These are phyloP conservation scores for Colletotrichum graminicola DNA, from an alignment of 2,329 filamentous ascomycete genomes.

Conservation along the genomic window DNA sequence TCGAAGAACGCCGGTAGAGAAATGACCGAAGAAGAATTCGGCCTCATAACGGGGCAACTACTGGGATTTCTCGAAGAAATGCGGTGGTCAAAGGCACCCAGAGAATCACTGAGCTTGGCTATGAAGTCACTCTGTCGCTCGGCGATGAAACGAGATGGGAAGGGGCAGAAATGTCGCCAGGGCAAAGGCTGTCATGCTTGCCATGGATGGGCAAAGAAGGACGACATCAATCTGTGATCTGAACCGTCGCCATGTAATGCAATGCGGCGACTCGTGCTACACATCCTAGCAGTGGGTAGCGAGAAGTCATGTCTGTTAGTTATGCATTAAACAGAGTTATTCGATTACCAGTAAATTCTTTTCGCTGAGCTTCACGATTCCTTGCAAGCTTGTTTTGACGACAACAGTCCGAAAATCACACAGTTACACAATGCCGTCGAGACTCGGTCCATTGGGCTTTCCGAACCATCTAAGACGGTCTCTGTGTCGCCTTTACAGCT, in stretches of 20 bases:
- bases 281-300: neutral
- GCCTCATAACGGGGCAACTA: neutral
- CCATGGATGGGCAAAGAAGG: neutral
- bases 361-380: neutral
- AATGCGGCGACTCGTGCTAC: neutral
- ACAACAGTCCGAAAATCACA: neutral
- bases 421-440: conserved; percentile 23
- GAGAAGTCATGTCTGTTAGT: neutral
- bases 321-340: conserved; percentile 2
- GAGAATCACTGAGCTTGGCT: neutral
- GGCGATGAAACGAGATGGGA: neutral
- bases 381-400: conserved; percentile 8
- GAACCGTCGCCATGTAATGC: neutral
- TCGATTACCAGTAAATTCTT: neutral
- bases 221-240: neutral
- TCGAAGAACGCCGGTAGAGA: neutral
- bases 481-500: conserved; percentile 22
- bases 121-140: neutral
- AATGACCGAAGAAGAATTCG: too few relatives aligned
- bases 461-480: conserved; percentile 6
- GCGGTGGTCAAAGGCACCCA: neutral
- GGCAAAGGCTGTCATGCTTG: neutral
- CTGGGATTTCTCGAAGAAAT: neutral
- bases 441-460: conserved; percentile 25
- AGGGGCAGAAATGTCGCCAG: neutral